phyloP scores from a whole-genome alignment of 108 stramenopile genomes.

The Cyclotella kingstonii region DNA sequence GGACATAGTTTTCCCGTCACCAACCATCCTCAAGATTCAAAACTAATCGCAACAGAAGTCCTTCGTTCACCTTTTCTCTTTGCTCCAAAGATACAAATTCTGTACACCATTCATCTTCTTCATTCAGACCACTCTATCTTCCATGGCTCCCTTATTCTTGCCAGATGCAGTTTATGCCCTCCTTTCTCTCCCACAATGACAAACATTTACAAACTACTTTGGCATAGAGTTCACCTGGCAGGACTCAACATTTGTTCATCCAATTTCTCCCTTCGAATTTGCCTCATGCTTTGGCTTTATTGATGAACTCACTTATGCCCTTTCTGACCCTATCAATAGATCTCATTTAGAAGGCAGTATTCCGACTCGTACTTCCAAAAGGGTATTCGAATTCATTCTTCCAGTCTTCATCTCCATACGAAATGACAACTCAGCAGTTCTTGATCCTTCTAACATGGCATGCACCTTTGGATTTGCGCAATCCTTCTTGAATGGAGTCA shows the following conservation, averaged over 20 bases:
- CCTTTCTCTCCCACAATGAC: neutral
- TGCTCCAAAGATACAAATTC: too few species aligned
- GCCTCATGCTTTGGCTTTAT: neutral
- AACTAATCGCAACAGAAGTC: too few species aligned
- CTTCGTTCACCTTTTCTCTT: too few species aligned
- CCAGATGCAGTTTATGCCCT: neutral
- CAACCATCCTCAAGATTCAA: too few species aligned
- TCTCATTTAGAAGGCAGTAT: neutral
- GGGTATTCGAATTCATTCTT: neutral
- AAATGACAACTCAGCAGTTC: neutral
- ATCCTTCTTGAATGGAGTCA: neutral
- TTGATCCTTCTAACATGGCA: neutral
- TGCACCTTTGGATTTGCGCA: neutral
- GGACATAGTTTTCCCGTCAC: too few species aligned
- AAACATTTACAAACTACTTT: conserved; percentile 14
- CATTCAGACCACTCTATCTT: neutral
- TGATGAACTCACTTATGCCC: conserved; percentile 3
- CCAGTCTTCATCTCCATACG: neutral
- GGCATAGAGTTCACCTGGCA: conserved; percentile 7
- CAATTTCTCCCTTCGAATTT: conserved; percentile 22
- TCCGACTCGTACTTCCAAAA: neutral
- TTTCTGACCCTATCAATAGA: neutral
- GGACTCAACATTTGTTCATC: neutral
- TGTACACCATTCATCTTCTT: too few species aligned
- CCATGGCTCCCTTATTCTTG: neutral